Evolutionary conservation across 805 yeast species (phyloP).

Genomic region (Yamadazyma phyllophila): DNA sequence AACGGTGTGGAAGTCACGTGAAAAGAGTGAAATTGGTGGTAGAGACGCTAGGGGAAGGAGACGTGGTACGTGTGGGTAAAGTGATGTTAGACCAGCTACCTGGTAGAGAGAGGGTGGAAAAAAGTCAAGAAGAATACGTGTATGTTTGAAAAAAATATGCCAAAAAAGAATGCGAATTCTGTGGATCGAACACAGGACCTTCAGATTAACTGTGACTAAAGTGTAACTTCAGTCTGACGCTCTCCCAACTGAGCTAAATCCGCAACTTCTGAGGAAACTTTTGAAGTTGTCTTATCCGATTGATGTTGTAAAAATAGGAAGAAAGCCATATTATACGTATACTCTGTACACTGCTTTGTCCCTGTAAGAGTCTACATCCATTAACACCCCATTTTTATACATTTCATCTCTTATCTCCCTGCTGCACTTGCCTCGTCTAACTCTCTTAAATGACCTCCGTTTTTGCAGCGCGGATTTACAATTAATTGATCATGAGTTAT

Average conservation of each 20-base stretch:
- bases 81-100: no score
- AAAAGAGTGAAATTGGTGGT: not conserved
- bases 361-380: no score
- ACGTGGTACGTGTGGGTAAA: no score
- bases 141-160: not conserved
- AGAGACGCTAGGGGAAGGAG: not conserved
- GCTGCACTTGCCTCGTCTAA: no score
- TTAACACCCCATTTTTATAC: no score
- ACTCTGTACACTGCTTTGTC: not conserved
- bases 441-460: no score
- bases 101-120: not conserved
- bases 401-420: no score
- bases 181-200: constrained; percentile 87
- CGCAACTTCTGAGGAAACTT: constrained; percentile 47
- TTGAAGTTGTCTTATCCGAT: constrained; percentile 27
- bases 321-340: no score
- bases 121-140: not conserved
- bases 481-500: constrained; percentile 9
- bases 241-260: constrained; percentile 38
- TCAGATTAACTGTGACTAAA: constrained; percentile 50
- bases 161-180: constrained; percentile 49
- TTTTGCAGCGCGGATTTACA: not conserved
- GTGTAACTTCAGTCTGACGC: constrained; percentile 36
- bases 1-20: constrained; percentile 24
- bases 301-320: no score